phyloP scores from a whole-genome alignment of 176 grass and related monocot genomes.

The Poa pratensis region DNA sequence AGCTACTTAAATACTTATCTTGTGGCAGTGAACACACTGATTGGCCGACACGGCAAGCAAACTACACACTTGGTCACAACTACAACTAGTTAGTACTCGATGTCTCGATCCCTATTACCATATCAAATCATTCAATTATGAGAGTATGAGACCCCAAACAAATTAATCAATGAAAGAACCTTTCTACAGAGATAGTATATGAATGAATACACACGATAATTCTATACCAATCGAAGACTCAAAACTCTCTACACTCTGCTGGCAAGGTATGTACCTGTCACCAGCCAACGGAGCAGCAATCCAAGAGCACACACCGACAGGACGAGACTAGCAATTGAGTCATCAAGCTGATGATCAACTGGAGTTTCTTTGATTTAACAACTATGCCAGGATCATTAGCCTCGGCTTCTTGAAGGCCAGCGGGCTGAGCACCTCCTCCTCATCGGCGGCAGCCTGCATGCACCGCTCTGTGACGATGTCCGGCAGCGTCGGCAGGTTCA shows the following conservation, averaged over 20 bases:
- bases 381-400: constrained; percentile 50
- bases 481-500: constrained; percentile 62
- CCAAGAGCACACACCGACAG: constrained; percentile 17
- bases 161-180: constrained; percentile 34
- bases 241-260: neutral
- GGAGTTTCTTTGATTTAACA: neutral
- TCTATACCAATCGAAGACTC: neutral
- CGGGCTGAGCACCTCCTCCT: constrained; percentile 73
- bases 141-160: neutral
- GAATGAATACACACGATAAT: neutral
- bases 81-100: neutral
- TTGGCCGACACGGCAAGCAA: constrained; percentile 14
- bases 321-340: neutral
- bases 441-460: neutral
- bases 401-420: constrained; percentile 72
- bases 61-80: constrained; percentile 11
- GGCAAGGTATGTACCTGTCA: constrained; percentile 14
- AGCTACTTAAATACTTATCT: neutral
- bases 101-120: neutral
- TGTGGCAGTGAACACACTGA: neutral
- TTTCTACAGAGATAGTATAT: neutral
- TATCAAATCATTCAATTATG: neutral
- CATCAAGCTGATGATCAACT: neutral
- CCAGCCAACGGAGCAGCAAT: neutral
- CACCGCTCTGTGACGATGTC: constrained; percentile 45